These are phyloP conservation scores for Saccharomyces pastorianus DNA, from an alignment of 1,139 yeast species.

Conservation along the genomic window DNA sequence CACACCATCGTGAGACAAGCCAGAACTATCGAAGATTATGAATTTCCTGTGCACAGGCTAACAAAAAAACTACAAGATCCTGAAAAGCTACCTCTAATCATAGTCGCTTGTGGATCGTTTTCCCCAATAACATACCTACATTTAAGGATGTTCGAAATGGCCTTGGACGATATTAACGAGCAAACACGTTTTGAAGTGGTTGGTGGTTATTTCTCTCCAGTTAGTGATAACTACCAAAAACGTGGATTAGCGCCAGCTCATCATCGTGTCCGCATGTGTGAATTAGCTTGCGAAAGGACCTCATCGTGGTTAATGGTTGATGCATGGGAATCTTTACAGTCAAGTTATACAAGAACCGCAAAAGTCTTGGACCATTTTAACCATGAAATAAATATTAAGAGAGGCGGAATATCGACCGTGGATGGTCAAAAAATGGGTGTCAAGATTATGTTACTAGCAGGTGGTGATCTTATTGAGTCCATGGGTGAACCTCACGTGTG, in stretches of 20 bases:
- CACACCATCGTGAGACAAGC: slow-evolving; percentile 88
- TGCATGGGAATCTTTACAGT: slow-evolving; percentile 96
- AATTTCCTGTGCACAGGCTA: slow-evolving; percentile 79
- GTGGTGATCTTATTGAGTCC: slow-evolving; percentile 93
- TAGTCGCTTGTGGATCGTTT: slow-evolving; percentile 95
- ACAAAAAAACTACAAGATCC: slow-evolving; percentile 64
- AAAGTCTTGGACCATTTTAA: slow-evolving; percentile 92
- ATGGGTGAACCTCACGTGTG: slow-evolving; percentile 99
- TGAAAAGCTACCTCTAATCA: slow-evolving; percentile 76
- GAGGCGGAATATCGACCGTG: slow-evolving; percentile 70
- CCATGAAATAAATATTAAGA: slow-evolving; percentile 81
- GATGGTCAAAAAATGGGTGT: slow-evolving; percentile 79
- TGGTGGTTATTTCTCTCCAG: slow-evolving; percentile 97
- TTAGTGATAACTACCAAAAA: slow-evolving; percentile 84
- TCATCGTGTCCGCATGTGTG: slow-evolving; percentile 95
- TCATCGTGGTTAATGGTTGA: slow-evolving; percentile 97
- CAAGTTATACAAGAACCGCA: slow-evolving; percentile 86
- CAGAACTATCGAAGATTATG: slow-evolving; percentile 51
- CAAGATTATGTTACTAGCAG: slow-evolving; percentile 91
- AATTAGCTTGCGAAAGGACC: slow-evolving; percentile 93
- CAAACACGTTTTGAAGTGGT: slow-evolving; percentile 88
- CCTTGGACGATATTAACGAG: slow-evolving; percentile 83
- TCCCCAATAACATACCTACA: slow-evolving; percentile 93
- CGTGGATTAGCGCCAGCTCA: slow-evolving; percentile 83
- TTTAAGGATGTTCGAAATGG: slow-evolving; percentile 97